Percentiles rank a stretch among this genome's conserved stretches.
Conservation (phyloP, 805 yeast genomes). For the Starmerella kuoi region DNA sequence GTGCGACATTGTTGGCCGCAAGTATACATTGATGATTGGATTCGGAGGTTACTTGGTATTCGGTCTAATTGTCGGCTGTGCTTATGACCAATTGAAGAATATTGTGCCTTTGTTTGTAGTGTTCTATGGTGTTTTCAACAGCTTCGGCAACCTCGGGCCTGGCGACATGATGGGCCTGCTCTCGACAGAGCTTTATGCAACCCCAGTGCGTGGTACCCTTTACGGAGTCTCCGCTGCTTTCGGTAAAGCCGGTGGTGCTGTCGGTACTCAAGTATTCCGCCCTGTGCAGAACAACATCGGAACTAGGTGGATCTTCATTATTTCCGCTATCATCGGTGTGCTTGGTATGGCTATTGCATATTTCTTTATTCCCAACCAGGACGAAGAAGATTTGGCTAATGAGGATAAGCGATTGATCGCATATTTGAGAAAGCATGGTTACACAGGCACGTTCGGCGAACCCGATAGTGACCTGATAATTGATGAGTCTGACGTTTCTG, state of each 20-base stretch:
- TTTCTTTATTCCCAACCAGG: constrained; percentile 55
- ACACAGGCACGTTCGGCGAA: constrained; percentile 36
- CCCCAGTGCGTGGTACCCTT: constrained; percentile 63
- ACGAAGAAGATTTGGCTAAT: constrained; percentile 53
- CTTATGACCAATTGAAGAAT: constrained; percentile 42
- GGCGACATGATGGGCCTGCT: constrained; percentile 63
- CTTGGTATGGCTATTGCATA: constrained; percentile 49
- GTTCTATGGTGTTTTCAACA: constrained; percentile 61
- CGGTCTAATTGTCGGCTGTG: constrained; percentile 33
- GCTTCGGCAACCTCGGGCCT: constrained; percentile 64
- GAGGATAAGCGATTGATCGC: constrained; percentile 54
- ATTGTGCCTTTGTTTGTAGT: constrained; percentile 55
- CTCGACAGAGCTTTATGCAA: constrained; percentile 58
- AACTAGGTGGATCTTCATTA: constrained; percentile 61
- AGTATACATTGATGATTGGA: constrained; percentile 58
- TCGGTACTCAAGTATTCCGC: constrained; percentile 61
- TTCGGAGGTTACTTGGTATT: constrained; percentile 58
- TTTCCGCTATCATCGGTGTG: constrained; percentile 62
- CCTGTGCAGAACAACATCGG: constrained; percentile 57
- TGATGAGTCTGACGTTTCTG: not conserved
- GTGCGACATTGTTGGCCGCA: constrained; percentile 52
- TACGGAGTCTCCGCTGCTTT: constrained; percentile 69
- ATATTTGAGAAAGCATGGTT: constrained; percentile 48
- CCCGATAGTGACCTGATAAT: not conserved
- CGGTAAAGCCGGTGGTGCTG: constrained; percentile 78